Evolutionary conservation across 2,329 filamentous ascomycete genomes (phyloP).

Genomic region (Didymosphaeria variabile): DNA sequence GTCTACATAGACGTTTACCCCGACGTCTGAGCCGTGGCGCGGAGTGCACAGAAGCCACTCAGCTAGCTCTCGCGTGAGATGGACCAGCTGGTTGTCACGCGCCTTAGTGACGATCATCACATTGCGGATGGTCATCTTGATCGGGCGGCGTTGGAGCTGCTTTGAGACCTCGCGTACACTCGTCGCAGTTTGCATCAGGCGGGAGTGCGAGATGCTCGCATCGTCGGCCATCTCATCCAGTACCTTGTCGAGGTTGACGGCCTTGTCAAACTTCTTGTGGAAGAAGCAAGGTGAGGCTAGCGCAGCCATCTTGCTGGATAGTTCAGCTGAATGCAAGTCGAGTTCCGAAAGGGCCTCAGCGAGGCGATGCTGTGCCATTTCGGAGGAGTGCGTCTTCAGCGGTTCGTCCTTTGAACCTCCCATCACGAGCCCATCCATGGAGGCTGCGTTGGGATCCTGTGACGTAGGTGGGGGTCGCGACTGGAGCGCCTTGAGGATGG

Average conservation of each 20-base stretch:
- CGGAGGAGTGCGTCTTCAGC: slow-evolving; percentile 38
- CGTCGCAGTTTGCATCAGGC: slow-evolving; percentile 93
- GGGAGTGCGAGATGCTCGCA: slow-evolving; percentile 90
- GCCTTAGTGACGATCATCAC: slow-evolving; percentile 99
- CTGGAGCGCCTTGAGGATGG: slow-evolving; percentile 81
- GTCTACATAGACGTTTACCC: slow-evolving; percentile 98
- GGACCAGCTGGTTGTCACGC: slow-evolving; percentile 90
- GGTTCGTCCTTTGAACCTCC: slow-evolving; percentile 49
- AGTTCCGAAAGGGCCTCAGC: slow-evolving; percentile 66
- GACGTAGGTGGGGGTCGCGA: slow-evolving; percentile 66
- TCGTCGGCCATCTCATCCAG: slow-evolving; percentile 91
- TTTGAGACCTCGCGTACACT: slow-evolving; percentile 95
- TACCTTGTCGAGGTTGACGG: slow-evolving; percentile 93
- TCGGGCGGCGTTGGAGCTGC: slow-evolving; percentile 89
- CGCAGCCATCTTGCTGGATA: slow-evolving; percentile 64
- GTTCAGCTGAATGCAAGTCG: slow-evolving; percentile 56
- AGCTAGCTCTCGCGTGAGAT: slow-evolving; percentile 85
- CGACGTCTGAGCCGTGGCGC: slow-evolving; percentile 86
- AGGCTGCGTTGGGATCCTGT: slow-evolving; percentile 69
- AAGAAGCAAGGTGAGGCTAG: slow-evolving; percentile 96
- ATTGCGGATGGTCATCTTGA: slow-evolving; percentile 89
- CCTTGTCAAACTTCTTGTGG: slow-evolving; percentile 95
- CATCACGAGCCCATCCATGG: slow-evolving; percentile 68
- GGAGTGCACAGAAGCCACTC: slow-evolving; percentile 89
- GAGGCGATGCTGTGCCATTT: slow-evolving; percentile 63